Evolutionary conservation across 2,329 filamentous ascomycete genomes (phyloP), one percentile per base, ranked within the genome.

Genomic region (Lasiodiplodia sp.): DNA sequence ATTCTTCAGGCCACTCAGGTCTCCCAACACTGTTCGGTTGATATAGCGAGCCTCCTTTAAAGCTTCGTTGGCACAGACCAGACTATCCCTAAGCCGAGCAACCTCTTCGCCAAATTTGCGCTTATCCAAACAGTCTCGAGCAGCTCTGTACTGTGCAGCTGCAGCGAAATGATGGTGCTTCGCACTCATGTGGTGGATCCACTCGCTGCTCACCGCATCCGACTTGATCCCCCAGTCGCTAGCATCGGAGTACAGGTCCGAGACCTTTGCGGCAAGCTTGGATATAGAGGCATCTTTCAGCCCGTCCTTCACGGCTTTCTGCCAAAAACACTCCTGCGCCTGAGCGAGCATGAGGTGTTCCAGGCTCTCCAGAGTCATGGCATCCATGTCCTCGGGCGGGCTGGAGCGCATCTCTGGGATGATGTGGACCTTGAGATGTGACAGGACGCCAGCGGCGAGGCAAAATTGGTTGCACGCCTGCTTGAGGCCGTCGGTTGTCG

Each of bases 81-180:
- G 86, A 67, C 93, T 93, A 75, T 98, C 95, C 55, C 88, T 87
- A 64, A 99, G 79, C 11, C 96, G 87, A 1, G 96, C 93, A 23
- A 99, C 91, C 82, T 99, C 96, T 77, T 99, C 96, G 58, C 96
- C 96, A 72, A 97, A 99, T 76, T 91, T 96, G 62, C 91, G 86
- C 86, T 97, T 98, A 81, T 98, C 96, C 16, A 99, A 79, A 73
- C 93, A 96, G 75, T 97, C 94, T 71, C 93, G 91, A 0, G 96
- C 93, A 31, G 95, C 93, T 16, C 96, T 86, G 74, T 95, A 98
- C 77, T 99, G 96, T 0, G 96, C 96, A 0, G 96, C 96, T 0
- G 93, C 95, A 1, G 95, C 94, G 81, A 99, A 98, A 79, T 98
- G 96, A 76, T 97, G 92, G 76, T 98, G 94, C 78, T 98, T 99